Percentiles rank a stretch among this genome's conserved stretches.
Conservation (phyloP, 2,329 filamentous ascomycete genomes). For the Fusarium continuum region DNA sequence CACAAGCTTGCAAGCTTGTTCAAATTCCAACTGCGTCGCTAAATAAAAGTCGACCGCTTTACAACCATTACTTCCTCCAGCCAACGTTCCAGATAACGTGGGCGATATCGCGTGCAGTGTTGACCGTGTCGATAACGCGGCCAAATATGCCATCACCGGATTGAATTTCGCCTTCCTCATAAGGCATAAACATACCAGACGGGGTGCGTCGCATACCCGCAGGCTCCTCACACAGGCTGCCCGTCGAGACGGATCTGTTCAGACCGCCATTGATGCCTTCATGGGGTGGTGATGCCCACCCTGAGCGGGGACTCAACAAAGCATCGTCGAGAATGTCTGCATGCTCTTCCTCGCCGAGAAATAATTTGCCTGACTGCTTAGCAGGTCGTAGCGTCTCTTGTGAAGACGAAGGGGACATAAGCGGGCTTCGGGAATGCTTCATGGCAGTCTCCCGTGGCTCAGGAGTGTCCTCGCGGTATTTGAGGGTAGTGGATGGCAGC, state of each 20-base stretch:
- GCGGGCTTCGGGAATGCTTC: slow-evolving; percentile 66
- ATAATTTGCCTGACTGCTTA: slow-evolving; percentile 71
- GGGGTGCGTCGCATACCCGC: slow-evolving; percentile 78
- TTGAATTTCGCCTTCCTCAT: slow-evolving; percentile 74
- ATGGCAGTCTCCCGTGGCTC: slow-evolving; percentile 70
- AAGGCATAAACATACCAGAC: slow-evolving; percentile 93
- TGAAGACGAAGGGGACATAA: slow-evolving; percentile 77
- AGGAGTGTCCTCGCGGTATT: slow-evolving; percentile 81
- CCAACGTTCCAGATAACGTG: slow-evolving; percentile 78
- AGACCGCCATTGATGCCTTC: slow-evolving; percentile 46
- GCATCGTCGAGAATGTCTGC: slow-evolving; percentile 60
- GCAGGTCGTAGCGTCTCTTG: slow-evolving; percentile 83
- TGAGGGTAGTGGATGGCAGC: slow-evolving; percentile 86
- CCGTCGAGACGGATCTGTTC: slow-evolving; percentile 59
- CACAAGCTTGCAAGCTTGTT: slow-evolving; percentile 32
- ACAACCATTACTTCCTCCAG: slow-evolving; percentile 62
- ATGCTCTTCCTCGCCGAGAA: slow-evolving; percentile 68
- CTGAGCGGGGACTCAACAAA: slow-evolving; percentile 42
- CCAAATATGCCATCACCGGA: slow-evolving; percentile 74
- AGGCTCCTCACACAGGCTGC: slow-evolving; percentile 60
- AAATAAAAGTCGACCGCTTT: slow-evolving; percentile 16
- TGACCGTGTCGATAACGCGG: slow-evolving; percentile 82
- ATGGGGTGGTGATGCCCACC: slow-evolving; percentile 46
- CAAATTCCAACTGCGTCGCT: slow-evolving; percentile 28
- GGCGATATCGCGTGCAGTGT: slow-evolving; percentile 75